Base-by-base conservation (phyloP, 2,329 filamentous ascomycete species). In the Colletotrichum sp. region DNA sequence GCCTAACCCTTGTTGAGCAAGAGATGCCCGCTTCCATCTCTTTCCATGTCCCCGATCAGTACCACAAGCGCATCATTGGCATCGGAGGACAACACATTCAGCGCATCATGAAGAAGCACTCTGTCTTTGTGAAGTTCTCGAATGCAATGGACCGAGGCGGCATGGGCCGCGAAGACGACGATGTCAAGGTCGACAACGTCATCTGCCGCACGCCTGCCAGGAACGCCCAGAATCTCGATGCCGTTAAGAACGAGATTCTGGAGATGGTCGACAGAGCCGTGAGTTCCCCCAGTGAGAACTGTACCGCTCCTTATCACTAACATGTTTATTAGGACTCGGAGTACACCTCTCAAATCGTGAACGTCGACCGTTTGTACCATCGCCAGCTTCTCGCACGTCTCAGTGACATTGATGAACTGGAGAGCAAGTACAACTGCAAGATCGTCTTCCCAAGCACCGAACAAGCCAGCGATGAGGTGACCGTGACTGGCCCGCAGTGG, bases 101-200 rank as follows among this genome's bases (percentile, higher is more conserved):
- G 84, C 95, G 96, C 69, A 98, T 99, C 86, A 99, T 99, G 97
- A 98, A 99, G 88, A 98, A 98, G 86, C 98, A 99, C 85, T 98
- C 97, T 0, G 97, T 99, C 78, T 99, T 99, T 79, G 97, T 99
- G 86, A 99, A 99, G 83, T 99, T 99, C 81, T 98, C 95, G 77
- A 99, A 99, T 79, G 97, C 97, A 18, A 98, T 98, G 96, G 97
- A 99, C 82, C 93, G 97, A 81, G 97, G 95, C 11, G 85, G 96
- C 43, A 93, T 97, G 83, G 95, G 95, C 77, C 96, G 97, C 78
- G 96, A 98, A 81, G 97, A 99, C 80, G 97, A 99, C 81, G 97
- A 99, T 81, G 95, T 98, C 85, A 98, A 98, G 84, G 95, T 98
- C 59, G 97, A 99, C 86, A 98, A 99, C 82, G 97, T 99, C 78